These are phyloP conservation scores for Orbilia ellipsospora DNA, from an alignment of 2,329 filamentous ascomycete genomes.

Conservation along the genomic window DNA sequence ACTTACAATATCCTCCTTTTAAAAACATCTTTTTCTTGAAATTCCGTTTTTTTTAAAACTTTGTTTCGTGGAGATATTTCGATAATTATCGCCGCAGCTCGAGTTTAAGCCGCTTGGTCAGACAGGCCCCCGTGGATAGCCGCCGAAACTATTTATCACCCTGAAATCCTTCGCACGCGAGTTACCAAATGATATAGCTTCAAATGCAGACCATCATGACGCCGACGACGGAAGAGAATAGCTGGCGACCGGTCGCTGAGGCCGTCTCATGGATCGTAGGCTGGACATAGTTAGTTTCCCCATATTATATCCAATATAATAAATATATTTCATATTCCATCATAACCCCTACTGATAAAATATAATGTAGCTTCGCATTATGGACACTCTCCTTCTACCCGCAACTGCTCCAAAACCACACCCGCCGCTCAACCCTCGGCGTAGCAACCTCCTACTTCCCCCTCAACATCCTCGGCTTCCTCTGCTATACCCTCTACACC, in stretches of 20 bases:
- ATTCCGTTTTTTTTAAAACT: too few relatives aligned
- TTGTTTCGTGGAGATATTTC: too few relatives aligned
- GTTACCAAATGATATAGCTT: too few relatives aligned
- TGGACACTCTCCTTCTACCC: conserved; percentile 96
- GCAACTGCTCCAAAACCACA: conserved; percentile 82
- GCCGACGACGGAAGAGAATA: conserved; percentile 12
- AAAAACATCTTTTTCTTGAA: too few relatives aligned
- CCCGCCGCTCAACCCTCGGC: conserved; percentile 80
- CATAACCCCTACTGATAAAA: not conserved
- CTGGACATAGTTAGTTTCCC: conserved; percentile 73
- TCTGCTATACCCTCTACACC: conserved; percentile 80
- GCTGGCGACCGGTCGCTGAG: conserved; percentile 30
- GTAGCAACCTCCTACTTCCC: conserved; percentile 89
- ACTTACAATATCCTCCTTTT: too few relatives aligned
- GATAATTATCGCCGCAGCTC: too few relatives aligned
- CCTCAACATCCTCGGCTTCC: conserved; percentile 77
- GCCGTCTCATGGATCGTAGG: conserved; percentile 65
- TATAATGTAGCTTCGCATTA: conserved; percentile 67
- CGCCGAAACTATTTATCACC: too few relatives aligned
- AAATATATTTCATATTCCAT: not conserved
- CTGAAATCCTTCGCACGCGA: not conserved
- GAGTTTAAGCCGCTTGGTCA: too few relatives aligned
- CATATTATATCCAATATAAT: not conserved
- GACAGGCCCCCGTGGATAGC: too few relatives aligned
- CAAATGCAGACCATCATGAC: not conserved